These are phyloP conservation scores for Ophiocordyceps camponoti-floridani DNA, from an alignment of 2,329 filamentous ascomycete genomes.

Conservation along the genomic window DNA sequence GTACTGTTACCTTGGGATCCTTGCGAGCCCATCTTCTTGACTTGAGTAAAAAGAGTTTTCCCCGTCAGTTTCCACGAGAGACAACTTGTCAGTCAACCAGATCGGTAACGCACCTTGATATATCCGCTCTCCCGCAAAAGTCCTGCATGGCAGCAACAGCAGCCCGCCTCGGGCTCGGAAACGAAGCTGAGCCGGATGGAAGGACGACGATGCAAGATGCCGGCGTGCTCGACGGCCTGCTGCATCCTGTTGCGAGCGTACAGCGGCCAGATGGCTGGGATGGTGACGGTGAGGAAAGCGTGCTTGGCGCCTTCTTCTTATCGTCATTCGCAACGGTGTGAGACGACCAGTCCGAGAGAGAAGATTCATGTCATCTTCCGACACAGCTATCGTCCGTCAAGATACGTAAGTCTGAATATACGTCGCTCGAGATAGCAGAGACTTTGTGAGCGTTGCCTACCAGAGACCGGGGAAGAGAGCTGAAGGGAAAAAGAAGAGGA, in stretches of 20 bases:
- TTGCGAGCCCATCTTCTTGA: no score
- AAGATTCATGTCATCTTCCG: constrained; percentile 8
- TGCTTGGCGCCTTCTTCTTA: constrained; percentile 13
- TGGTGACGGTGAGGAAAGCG: constrained; percentile 19
- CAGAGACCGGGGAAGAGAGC: no score
- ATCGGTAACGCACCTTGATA: constrained; percentile 5
- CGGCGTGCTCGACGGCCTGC: constrained; percentile 14
- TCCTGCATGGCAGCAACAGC: constrained; percentile 18
- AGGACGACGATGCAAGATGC: constrained; percentile 14
- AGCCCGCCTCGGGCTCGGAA: constrained; percentile 26
- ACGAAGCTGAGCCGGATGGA: constrained; percentile 20
- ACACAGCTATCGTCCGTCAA: no score
- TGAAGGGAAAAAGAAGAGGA: background rate
- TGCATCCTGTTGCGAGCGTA: constrained; percentile 19
- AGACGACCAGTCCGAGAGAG: constrained; percentile 14
- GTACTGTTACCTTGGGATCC: no score
- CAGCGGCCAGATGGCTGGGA: constrained; percentile 27
- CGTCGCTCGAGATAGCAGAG: no score
- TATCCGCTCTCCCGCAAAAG: constrained; percentile 6
- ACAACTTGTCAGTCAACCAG: background rate
- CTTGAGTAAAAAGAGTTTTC: background rate
- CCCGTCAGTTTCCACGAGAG: no score
- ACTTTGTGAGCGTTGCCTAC: no score
- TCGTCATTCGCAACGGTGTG: constrained; percentile 8
- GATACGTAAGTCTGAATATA: no score